Evolutionary conservation across 345 rosid species (phyloP), one percentile per base, ranked within the genome.

Genomic region (Tarenaya hassleriana): DNA sequence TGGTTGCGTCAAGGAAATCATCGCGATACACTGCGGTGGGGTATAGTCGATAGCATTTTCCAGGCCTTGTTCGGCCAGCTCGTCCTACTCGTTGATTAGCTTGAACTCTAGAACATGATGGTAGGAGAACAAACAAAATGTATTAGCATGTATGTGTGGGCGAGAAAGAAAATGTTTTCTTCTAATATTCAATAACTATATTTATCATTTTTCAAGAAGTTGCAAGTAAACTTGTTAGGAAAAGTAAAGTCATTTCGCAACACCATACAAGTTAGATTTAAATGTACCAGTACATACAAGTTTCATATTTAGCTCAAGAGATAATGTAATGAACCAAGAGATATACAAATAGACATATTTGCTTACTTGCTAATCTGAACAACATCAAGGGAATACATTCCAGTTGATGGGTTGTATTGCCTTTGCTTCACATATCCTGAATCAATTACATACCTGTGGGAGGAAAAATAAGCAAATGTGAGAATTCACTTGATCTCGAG

Each of bases 1-100:
- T 72, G 13, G 98, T 88, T 60, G 68, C 98, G 47, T 85, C 96
- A 55, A 78, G 81, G 52, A 92, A 83, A 31, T 92, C 88, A 55
- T 92, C 95, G 21, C 82, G 70, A 65, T 83, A 88, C 59, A 83
- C 60, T 13, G 56, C 69, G 14, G 84, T 76, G 19, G 98, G 94
- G 66, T 88, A 92, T 50, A 92, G 52, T 14, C 95, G 81, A 53
- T 92, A 92, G 71, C 97, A 92, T 77, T 88, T 92, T 50, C 98
- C 98, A 49, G 96, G 88, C 57, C 88, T 77, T 19, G 98, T 88
- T 78, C 98, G 81, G 55, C 98, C 98, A 45, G 98, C 98, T 72
- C 98, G 77, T 61, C 98, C 98, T 20, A 86, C 94, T 47, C 97
- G 89, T 69, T 92, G 98, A 73, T 85, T 86, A 56, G 98, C 98